These are phyloP conservation scores for Quercus cerris DNA, from an alignment of 306 rosid species.

Conservation along the genomic window DNA sequence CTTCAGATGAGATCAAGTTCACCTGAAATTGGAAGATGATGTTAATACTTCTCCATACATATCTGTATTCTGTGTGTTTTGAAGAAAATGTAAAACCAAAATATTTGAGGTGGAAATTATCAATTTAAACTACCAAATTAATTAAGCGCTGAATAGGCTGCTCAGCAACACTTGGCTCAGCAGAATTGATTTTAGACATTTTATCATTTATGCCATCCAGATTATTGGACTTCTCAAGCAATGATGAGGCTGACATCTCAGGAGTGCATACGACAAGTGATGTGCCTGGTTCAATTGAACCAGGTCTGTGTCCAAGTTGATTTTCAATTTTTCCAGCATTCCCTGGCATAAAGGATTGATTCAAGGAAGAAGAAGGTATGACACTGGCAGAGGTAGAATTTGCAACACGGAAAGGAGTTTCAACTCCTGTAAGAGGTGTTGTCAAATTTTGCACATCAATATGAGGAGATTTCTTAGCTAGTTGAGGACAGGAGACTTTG, in stretches of 20 bases:
- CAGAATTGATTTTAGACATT: not conserved
- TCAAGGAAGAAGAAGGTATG: not conserved
- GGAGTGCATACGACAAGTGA: not conserved
- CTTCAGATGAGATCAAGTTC: conserved; percentile 14
- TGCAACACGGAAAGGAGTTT: not conserved
- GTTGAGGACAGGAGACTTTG: not conserved
- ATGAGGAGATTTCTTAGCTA: not conserved
- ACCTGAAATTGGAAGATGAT: conserved; percentile 25
- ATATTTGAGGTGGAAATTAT: not conserved
- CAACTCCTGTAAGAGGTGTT: not conserved
- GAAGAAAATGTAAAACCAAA: not conserved
- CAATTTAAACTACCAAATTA: conserved; percentile 29
- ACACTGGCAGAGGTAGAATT: conserved; percentile 1
- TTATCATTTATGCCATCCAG: not conserved
- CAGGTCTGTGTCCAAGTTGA: not conserved
- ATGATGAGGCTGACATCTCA: conserved; percentile 20
- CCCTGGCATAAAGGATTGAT: not conserved
- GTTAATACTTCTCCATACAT: not conserved
- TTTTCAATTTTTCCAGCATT: conserved; percentile 4
- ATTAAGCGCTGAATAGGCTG: conserved; percentile 17
- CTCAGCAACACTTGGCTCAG: conserved; percentile 17
- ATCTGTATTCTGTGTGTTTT: not conserved
- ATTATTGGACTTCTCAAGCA: not conserved
- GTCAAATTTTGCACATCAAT: not conserved
- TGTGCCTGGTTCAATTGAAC: not conserved